Conservation (phyloP, 306 rosid genomes). For the Prosopis cineraria region DNA sequence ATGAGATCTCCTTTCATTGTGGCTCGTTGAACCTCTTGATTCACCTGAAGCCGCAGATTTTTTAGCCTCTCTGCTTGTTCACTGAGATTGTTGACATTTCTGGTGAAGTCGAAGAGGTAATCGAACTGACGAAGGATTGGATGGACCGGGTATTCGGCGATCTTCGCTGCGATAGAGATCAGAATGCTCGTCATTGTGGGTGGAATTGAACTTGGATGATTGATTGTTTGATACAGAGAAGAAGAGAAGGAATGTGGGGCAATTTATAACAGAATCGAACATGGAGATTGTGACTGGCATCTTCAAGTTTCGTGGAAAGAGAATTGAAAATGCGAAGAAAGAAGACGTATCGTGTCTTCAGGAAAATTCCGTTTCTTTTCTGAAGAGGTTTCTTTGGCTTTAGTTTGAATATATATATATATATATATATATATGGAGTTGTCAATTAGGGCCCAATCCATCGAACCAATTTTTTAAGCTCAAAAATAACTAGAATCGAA, state of each 20-base stretch:
- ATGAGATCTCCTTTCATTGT: neutral
- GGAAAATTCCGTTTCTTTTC: neutral
- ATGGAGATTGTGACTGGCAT: neutral
- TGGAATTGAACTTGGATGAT: neutral
- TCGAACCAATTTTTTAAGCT: too few species aligned
- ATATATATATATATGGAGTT: too few species aligned
- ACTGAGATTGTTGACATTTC: neutral
- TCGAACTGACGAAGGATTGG: constrained; percentile 15
- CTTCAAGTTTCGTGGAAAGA: neutral
- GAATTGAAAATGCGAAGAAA: neutral
- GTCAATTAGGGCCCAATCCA: too few species aligned
- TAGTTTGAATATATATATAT: too few species aligned
- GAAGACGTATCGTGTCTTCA: neutral
- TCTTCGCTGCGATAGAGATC: constrained; percentile 12
- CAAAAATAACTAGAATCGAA: too few species aligned
- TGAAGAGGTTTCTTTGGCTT: too few species aligned
- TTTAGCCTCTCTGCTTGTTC: neutral
- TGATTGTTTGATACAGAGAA: neutral
- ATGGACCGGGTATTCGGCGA: constrained; percentile 7
- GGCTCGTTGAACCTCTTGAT: neutral
- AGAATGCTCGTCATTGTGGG: neutral
- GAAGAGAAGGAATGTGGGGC: neutral
- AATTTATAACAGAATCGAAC: neutral
- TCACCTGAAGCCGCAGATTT: neutral
- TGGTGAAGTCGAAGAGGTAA: constrained; percentile 13